Evolutionary conservation across 2,329 filamentous ascomycete genomes (phyloP), one percentile per base, ranked within the genome.

Genomic region (Colletotrichum falcatum): DNA sequence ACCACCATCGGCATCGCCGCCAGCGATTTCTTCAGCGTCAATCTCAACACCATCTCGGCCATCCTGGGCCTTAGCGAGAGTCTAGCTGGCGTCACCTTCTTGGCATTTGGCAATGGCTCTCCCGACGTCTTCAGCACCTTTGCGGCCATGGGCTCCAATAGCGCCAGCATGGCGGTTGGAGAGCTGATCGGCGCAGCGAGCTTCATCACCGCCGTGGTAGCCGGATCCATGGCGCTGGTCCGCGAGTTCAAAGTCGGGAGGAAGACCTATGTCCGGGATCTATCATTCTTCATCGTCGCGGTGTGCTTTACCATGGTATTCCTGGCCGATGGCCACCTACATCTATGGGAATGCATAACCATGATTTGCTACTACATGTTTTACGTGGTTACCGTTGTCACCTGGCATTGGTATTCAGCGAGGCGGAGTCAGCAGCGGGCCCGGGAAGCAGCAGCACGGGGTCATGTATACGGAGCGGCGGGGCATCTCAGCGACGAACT

Each of bases 71-170:
- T 99, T 84, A 98, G 95, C 80, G 95, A 99, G 83, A 98, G 94
- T 79, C 87, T 99, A 81, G 94, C 96, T 0, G 96, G 96, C 44
- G 97, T 99, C 35, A 99, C 96, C 0, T 97, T 99, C 77, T 84
- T 99, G 62, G 96, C 96, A 11, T 97, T 99, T 81, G 96, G 96
- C 74, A 99, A 99, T 84, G 96, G 96, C 62, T 98, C 95, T 72
- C 96, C 96, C 2, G 96, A 99, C 81, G 95, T 99, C 55, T 99
- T 99, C 81, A 98, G 95, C 74, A 99, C 96, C 2, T 98, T 99
- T 82, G 96, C 96, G 20, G 97, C 96, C 75, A 98, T 99, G 94
- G 91, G 91, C 77, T 97, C 95, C 30, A 94, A 98, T 78, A 98
- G 95, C 79, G 95, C 95, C n/a, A 97, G 95, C 83, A 89, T 99